phyloP scores from a whole-genome alignment of 306 rosid species.

The Abrus precatorius region DNA sequence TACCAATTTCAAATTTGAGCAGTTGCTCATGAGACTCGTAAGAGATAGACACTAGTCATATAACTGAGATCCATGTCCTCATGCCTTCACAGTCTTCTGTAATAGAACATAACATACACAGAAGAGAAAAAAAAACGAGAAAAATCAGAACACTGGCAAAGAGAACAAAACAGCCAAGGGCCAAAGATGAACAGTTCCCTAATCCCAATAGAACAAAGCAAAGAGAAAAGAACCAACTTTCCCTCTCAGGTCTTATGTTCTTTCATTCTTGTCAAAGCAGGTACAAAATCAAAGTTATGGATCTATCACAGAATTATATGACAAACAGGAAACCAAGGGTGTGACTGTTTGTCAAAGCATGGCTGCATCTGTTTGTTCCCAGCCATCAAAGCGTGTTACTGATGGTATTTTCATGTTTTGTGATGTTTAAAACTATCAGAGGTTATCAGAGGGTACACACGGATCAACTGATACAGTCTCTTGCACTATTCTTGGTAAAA shows the following conservation, averaged over 20 bases:
- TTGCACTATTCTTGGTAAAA: neutral
- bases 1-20: neutral
- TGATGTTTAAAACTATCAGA: neutral
- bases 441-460: constrained; percentile 5
- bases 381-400: constrained; percentile 14
- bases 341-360: constrained; percentile 25
- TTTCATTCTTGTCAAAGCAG: constrained; percentile 10
- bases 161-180: constrained; percentile 30
- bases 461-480: constrained; percentile 1
- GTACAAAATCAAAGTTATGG: constrained; percentile 10
- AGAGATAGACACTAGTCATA: constrained; percentile 7
- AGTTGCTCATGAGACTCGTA: constrained; percentile 4
- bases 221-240: constrained; percentile 9
- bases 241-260: neutral
- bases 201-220: constrained; percentile 1
- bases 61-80: constrained; percentile 21
- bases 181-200: constrained; percentile 4
- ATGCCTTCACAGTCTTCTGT: constrained; percentile 19
- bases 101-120: neutral
- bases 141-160: constrained; percentile 2
- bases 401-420: constrained; percentile 17
- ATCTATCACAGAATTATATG: neutral
- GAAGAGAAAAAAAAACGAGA: neutral
- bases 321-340: constrained; percentile 8
- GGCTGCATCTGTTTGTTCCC: constrained; percentile 22